phyloP scores from a whole-genome alignment of 331 rosid species.

The Prunus yedoensis region DNA sequence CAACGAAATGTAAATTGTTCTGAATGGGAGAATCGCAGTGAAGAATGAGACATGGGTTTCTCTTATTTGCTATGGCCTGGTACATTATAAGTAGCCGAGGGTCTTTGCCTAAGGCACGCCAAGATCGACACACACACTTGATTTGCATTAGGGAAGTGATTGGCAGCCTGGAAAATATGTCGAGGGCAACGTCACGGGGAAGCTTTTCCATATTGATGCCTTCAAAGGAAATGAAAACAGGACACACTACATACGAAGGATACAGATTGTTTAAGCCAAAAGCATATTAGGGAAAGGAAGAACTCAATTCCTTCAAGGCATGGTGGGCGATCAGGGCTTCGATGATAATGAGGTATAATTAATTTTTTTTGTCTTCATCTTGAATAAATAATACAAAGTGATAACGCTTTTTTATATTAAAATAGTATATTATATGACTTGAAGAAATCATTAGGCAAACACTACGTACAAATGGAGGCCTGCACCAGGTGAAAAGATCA shows the following conservation, averaged over 20 bases:
- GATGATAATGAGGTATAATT: background rate
- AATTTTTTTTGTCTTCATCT: background rate
- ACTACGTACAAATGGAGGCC: background rate
- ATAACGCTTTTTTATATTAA: too few relatives aligned
- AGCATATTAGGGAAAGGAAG: background rate
- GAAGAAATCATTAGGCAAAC: background rate
- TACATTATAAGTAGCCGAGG: constrained; percentile 16
- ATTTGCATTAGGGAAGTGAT: constrained; percentile 35
- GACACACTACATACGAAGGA: background rate
- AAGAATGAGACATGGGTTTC: constrained; percentile 40
- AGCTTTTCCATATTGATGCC: constrained; percentile 30
- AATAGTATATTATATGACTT: background rate
- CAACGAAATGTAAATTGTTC: constrained; percentile 36
- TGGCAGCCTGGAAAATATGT: constrained; percentile 40
- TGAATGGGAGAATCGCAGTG: constrained; percentile 43
- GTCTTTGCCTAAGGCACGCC: constrained; percentile 30
- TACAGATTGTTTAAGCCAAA: background rate
- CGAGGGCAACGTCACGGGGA: constrained; percentile 24
- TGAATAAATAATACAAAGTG: background rate
- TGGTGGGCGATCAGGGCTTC: background rate
- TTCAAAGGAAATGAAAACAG: background rate
- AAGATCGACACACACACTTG: constrained; percentile 33
- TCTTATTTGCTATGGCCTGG: constrained; percentile 9
- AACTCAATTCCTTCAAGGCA: background rate
- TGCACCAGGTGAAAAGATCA: background rate